These are phyloP conservation scores for Eucalyptus erythrocorys DNA, from an alignment of 345 rosid genomes.

Conservation along the genomic window DNA sequence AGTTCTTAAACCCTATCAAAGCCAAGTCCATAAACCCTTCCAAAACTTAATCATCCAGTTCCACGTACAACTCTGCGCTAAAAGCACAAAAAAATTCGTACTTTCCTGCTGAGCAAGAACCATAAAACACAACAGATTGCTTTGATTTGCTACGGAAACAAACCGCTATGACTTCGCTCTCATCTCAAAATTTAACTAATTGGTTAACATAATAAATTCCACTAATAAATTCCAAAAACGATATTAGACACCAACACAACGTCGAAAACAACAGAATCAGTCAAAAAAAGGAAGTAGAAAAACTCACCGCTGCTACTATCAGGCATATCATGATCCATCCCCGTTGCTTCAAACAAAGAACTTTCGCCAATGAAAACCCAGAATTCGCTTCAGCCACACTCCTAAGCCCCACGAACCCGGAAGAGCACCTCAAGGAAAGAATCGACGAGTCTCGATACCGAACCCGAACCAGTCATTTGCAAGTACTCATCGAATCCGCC, in stretches of 20 bases:
- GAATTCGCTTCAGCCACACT: neutral
- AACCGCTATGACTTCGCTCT: neutral
- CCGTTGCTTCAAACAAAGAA: neutral
- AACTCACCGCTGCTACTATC: conserved; percentile 22
- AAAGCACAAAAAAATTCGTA: neutral
- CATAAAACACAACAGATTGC: neutral
- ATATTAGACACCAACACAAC: neutral
- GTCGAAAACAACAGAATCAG: neutral
- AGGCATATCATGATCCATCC: conserved; percentile 22
- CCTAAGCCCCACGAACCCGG: neutral
- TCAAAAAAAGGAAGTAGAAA: neutral
- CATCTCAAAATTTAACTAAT: neutral
- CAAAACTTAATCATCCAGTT: neutral
- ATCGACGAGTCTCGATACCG: neutral
- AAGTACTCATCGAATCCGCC: neutral
- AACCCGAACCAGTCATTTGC: neutral
- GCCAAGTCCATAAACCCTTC: neutral
- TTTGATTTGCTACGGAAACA: neutral
- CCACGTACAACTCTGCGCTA: neutral
- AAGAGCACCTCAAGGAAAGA: neutral
- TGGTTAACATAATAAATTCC: neutral
- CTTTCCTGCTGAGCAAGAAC: neutral
- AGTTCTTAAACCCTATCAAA: neutral
- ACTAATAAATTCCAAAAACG: neutral
- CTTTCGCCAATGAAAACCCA: neutral